Base-by-base conservation (phyloP, 805 yeast species). In the Hanseniaspora thailandica region DNA sequence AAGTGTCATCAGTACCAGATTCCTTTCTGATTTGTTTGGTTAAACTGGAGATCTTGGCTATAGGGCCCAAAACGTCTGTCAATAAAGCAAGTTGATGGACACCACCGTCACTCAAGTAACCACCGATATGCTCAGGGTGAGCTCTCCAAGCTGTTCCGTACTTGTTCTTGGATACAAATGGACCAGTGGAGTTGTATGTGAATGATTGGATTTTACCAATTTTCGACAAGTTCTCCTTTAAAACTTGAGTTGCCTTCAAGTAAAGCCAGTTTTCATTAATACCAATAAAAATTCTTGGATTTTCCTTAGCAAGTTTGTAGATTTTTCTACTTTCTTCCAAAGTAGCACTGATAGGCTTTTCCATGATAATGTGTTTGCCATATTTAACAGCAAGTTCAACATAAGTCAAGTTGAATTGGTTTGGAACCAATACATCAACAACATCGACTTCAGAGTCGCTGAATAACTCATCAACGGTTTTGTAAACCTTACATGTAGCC, bases 101-200 rank as follows among this genome's bases (percentile, higher is more conserved):
- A 65, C 97, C 97, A 62, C 96, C 97, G 63, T 90, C 97, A 55
- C 90, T 82, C 61, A 90, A 72, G 68, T 74, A 89, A 0, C 97
- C 97, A 52, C 97, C 97, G 59, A 88, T 77, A 65, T 90, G 97
- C 67, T 86, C 82, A 31, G 97, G 97, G 46, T 81, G 74, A 64
- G 76, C 78, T 75, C 97, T 82, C 97, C 97, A 90, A 15, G 81
- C 53, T 1, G 97, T 89, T 22, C 70, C 66, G 62, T 84, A 85
- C 63, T 82, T 78, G 69, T 76, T 80, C 54, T 69, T 61, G 30
- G 70, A 71, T 58, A 77, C 75, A 72, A 81, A 85, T 9, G 86
- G 77, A 26, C 93, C 93, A 2, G 90, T 83, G 12, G 88, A 73
- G 55, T 75, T 76, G 66, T 82, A 84, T 7, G 84, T 79, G 68